Conservation (phyloP, 495 filamentous ascomycete species). For the Chlorociboria aeruginascens region DNA sequence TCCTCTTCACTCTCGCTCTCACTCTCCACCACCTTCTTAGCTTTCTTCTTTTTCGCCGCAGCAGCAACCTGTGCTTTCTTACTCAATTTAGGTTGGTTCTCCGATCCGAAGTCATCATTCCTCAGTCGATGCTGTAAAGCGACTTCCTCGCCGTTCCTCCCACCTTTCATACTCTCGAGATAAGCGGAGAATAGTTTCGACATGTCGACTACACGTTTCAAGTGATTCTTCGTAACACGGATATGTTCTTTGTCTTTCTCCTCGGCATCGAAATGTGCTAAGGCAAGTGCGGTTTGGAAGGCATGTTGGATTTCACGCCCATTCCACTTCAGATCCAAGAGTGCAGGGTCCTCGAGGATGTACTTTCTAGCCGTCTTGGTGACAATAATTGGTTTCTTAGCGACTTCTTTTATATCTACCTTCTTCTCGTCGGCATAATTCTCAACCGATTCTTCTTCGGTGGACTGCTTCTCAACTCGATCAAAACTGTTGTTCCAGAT, state of each 20-base stretch:
- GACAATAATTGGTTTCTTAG: background rate
- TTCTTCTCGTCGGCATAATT: background rate
- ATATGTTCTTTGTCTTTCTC: slow-evolving; percentile 7
- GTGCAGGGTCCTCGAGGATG: background rate
- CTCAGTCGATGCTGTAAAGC: too few species aligned
- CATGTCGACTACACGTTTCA: slow-evolving; percentile 16
- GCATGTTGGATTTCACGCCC: slow-evolving; percentile 22
- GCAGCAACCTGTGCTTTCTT: too few species aligned
- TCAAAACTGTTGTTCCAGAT: background rate
- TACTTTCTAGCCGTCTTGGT: background rate
- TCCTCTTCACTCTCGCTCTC: too few species aligned
- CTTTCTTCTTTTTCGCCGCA: too few species aligned
- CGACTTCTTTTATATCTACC: background rate
- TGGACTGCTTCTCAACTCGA: background rate
- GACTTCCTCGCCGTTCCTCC: too few species aligned
- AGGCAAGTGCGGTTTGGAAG: slow-evolving; percentile 19
- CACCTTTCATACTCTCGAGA: too few species aligned
- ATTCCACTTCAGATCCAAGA: slow-evolving; percentile 18
- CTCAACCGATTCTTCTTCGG: background rate
- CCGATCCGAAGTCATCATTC: too few species aligned
- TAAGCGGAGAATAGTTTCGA: slow-evolving; percentile 17
- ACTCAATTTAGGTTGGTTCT: too few species aligned
- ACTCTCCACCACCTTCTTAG: too few species aligned
- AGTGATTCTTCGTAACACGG: slow-evolving; percentile 2
- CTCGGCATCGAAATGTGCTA: slow-evolving; percentile 13